Evolutionary conservation across 2,329 filamentous ascomycete species (phyloP).

Genomic region (Scytalidium lignicola): DNA sequence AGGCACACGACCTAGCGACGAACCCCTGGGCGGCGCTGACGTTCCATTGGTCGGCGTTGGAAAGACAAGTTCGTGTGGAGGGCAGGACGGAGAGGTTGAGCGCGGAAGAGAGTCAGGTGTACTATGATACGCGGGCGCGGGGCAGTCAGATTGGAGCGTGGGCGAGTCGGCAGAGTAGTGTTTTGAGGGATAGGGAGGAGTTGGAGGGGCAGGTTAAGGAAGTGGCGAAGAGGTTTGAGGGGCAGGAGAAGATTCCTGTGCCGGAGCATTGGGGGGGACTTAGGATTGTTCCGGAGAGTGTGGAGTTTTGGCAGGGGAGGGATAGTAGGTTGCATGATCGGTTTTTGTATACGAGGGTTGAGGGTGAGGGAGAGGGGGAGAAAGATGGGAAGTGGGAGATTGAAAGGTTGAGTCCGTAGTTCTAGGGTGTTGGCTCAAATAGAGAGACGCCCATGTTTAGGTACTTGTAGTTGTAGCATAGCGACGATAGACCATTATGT

Average conservation of each 20-base stretch:
- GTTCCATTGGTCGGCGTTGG: conserved; percentile 84
- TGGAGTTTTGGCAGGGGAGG: conserved; percentile 97
- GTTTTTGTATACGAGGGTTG: conserved; percentile 72
- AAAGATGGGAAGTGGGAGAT: conserved; percentile 56
- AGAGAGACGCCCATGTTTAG: too few species aligned
- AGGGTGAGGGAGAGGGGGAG: conserved; percentile 16
- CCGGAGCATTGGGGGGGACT: conserved; percentile 94
- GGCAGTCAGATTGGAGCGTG: conserved; percentile 86
- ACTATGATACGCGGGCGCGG: conserved; percentile 65
- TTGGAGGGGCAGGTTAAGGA: conserved; percentile 75
- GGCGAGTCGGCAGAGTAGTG: conserved; percentile 84
- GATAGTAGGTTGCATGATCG: conserved; percentile 89
- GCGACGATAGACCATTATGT: too few species aligned
- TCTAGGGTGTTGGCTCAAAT: too few species aligned
- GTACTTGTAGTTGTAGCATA: too few species aligned
- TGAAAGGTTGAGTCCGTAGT: conserved; percentile 67
- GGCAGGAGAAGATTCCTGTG: conserved; percentile 74
- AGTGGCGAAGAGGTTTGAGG: conserved; percentile 69
- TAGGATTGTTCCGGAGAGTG: conserved; percentile 73
- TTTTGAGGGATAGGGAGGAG: conserved; percentile 65
- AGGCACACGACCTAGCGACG: conserved; percentile 60
- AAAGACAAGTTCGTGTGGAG: conserved; percentile 89
- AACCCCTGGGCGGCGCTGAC: conserved; percentile 80
- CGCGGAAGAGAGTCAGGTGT: conserved; percentile 64
- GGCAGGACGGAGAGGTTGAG: conserved; percentile 64